Base-by-base conservation (phyloP, 2,329 filamentous ascomycete genomes). In the Magnaporthiopsis poae region DNA sequence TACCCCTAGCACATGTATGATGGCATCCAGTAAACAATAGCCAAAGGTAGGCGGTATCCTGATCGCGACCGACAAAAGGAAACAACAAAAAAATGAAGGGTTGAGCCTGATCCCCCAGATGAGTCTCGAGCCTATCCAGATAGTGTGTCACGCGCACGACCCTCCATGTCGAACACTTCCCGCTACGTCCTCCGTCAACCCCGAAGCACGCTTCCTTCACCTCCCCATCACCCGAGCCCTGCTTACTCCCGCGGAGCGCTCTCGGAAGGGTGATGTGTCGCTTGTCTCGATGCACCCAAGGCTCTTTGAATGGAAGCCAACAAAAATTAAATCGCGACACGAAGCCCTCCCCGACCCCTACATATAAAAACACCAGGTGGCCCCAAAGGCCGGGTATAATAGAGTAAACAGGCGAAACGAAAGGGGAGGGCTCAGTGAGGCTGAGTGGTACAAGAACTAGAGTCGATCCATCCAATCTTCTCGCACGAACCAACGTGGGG, bases 301-400 rank as follows among this genome's bases (percentile, higher is more conserved):
- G n/a, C 15, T 39, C 61, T 39, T 39, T n/a, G 31, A 36, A n/a
- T 35, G 27, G n/a, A 39, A 35, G 61, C 18, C 18, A 62, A 46
- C 61, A 36, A 62, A 66, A 61, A 73, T 72, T 72, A 73, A 66
- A 70, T 71, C 66, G 67, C 68, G 68, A 13, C 2, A 56, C 59
- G 60, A 18, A 67, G 67, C 69, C 70, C 73, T 74, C 73, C 74
- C 73, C 73, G 69, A 71, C 70, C 70, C 68, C 73, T 72, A 27
- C 35, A 15, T 27, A 65, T 9, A 67, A 70, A 72, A 75, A 75
- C 72, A 73, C 73, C 73, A 71, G 68, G 69, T 71, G 64, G 64
- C 35, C 69, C 69, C 69, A 70, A 71, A 73, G 73, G 72, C 71
- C 70, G 76, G 77, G 78, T 80, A 79, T 80, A 65, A 79, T 77